Percentiles rank a stretch among this genome's conserved stretches.
Conservation (phyloP, 257 asterid genomes). For the Datura wrightii region DNA sequence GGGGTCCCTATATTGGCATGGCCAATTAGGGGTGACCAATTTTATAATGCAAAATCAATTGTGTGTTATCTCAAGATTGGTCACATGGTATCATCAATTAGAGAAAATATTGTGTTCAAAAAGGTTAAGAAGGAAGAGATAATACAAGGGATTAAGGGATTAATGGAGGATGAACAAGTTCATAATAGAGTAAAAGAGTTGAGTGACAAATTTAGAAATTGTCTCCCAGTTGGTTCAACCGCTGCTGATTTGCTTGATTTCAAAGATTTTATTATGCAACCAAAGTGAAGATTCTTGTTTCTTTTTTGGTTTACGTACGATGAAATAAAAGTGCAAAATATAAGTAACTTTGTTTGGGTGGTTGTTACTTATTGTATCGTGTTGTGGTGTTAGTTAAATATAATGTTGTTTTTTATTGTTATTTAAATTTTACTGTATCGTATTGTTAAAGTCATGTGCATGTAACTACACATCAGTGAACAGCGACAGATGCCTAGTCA, state of each 20-base stretch:
- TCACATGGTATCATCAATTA: slow-evolving; percentile 38
- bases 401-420: no score
- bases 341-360: background rate
- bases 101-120: slow-evolving; percentile 42
- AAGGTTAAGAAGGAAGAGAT: slow-evolving; percentile 56
- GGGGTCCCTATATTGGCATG: slow-evolving; percentile 73
- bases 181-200: slow-evolving; percentile 44
- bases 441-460: no score
- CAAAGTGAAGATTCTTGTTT: background rate
- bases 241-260: background rate
- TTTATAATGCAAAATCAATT: slow-evolving; percentile 55
- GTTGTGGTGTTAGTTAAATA: no score
- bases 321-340: no score
- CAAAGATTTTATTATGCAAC: background rate
- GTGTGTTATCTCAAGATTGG: slow-evolving; percentile 57
- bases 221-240: slow-evolving; percentile 58
- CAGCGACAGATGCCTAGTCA: background rate
- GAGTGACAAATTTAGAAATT: slow-evolving; percentile 44
- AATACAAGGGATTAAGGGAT: slow-evolving; percentile 49
- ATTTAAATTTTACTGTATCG: no score
- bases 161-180: slow-evolving; percentile 62
- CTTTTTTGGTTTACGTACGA: no score
- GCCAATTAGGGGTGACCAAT: slow-evolving; percentile 89
- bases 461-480: no score
- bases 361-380: background rate